Percentiles rank a stretch among this genome's conserved stretches.
Evolutionary conservation across 257 asterid genomes (phyloP).

Genomic region (Solanum sitiens): DNA sequence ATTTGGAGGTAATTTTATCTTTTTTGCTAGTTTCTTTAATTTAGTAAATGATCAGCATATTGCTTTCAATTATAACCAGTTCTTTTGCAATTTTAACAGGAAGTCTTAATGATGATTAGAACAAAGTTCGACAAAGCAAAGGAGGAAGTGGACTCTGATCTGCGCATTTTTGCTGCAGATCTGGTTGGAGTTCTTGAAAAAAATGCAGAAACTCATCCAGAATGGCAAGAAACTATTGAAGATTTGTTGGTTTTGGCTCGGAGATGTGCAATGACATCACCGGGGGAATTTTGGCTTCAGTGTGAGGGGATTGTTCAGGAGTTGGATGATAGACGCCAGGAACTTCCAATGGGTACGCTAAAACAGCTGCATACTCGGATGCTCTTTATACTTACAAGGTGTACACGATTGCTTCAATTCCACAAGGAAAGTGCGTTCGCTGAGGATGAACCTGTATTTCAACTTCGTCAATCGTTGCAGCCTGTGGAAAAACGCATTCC

Average conservation of each 20-base stretch:
- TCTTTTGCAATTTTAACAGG: slow-evolving; percentile 38
- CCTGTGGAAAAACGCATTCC: slow-evolving; percentile 50
- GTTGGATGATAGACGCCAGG: slow-evolving; percentile 94
- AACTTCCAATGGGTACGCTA: slow-evolving; percentile 80
- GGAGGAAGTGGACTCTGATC: slow-evolving; percentile 97
- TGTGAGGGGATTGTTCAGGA: slow-evolving; percentile 99
- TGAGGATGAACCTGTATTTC: slow-evolving; percentile 69
- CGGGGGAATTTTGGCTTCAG: slow-evolving; percentile 98
- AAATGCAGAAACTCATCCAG: slow-evolving; percentile 86
- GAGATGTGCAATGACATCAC: slow-evolving; percentile 88
- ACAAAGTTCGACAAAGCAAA: slow-evolving; percentile 93
- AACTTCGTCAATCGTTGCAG: slow-evolving; percentile 81
- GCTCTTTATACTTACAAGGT: slow-evolving; percentile 97
- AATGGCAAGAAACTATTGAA: slow-evolving; percentile 96
- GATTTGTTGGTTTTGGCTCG: slow-evolving; percentile 89
- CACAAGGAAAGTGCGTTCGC: slow-evolving; percentile 95
- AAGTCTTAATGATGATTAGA: slow-evolving; percentile 83
- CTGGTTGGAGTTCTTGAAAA: slow-evolving; percentile 84
- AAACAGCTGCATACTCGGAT: slow-evolving; percentile 98
- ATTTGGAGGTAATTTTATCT: slow-evolving; percentile 67
- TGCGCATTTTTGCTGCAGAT: slow-evolving; percentile 93
- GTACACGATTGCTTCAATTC: slow-evolving; percentile 90
- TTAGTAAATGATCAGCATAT: slow-evolving; percentile 2
- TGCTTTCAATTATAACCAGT: slow-evolving; percentile 10
- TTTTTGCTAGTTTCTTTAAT: background rate